Base-by-base conservation (phyloP, 352 stramenopile species). In the Pythium sukuiense region DNA sequence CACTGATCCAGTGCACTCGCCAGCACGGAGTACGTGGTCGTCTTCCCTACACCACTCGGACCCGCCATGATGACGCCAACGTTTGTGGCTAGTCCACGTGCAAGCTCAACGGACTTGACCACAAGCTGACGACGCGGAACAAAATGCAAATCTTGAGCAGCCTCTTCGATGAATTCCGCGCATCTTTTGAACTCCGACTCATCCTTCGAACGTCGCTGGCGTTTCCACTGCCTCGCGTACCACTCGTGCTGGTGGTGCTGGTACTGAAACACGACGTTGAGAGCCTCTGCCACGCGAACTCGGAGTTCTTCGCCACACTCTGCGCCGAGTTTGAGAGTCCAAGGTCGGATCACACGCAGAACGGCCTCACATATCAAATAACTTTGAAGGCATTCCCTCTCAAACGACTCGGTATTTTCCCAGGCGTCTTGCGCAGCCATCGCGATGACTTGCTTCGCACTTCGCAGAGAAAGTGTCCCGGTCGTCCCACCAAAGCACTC, bases 181-280 rank as follows among this genome's bases (percentile, higher is more conserved):
- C 59, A 57, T n/a, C 50, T 62, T 33, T 61, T 61, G 5, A 35
- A 30, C 24, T 62, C 58, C 0, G 6, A 5, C 24, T 54, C 39
- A 3, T 56, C 13, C 11, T 16, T 64, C 11, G 60, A 46, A 4
- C 18, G 1, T 27, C 61, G 49, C 5, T 37, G 55, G 16, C 68
- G 62, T 45, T 26, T 63, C 68, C 68, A 74, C 39, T 74, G 68
- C 26, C 48, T 37, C 9, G 35, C 45, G 46, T 71, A 74, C 68
- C 68, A 74, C 35, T 74, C 68, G 9, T 49, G 37, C n/a, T 52
- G 24, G 32, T 63, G 68, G 14, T 55, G 2, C 11, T 35, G 13
- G 37, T 71, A 74, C 8, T 65, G 29, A 43, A 74, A 71, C 2
- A 66, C 20, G 13, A 54, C 6, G 20, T 67, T 33, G 8, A 71